Conservation (phyloP, 306 rosid genomes). For the Cucumis melo region DNA sequence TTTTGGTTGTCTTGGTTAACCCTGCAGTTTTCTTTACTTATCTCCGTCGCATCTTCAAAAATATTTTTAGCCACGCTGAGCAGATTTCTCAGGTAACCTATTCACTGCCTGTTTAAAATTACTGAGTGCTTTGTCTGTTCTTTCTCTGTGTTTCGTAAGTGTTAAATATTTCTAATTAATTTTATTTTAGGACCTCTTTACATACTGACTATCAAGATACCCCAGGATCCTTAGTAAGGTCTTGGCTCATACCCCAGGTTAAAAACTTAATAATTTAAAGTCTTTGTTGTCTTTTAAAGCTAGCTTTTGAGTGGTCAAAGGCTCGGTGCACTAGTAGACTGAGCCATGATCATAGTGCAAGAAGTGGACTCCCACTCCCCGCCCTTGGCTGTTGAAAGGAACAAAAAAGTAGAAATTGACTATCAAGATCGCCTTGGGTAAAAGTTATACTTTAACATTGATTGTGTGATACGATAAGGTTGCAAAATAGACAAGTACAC, state of each 20-base stretch:
- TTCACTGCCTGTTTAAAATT: neutral
- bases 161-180: neutral
- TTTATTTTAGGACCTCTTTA: neutral
- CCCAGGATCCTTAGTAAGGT: neutral
- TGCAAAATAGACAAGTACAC: neutral
- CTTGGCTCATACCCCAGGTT: neutral
- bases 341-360: neutral
- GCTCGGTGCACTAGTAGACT: neutral
- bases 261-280: neutral
- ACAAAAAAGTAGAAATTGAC: neutral
- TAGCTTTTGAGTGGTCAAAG: neutral
- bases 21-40: conserved; percentile 74
- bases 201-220: neutral
- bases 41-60: conserved; percentile 84
- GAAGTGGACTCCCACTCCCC: neutral
- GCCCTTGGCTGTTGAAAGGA: neutral
- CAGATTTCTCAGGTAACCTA: conserved; percentile 81
- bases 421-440: neutral
- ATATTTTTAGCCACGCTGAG: conserved; percentile 85
- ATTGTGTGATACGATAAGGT: neutral
- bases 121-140: neutral
- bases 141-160: neutral
- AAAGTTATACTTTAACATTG: neutral
- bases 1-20: neutral
- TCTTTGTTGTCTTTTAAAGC: neutral